phyloP scores from a whole-genome alignment of 2,329 filamentous ascomycete species.

The Thielaviopsis ethacetica region DNA sequence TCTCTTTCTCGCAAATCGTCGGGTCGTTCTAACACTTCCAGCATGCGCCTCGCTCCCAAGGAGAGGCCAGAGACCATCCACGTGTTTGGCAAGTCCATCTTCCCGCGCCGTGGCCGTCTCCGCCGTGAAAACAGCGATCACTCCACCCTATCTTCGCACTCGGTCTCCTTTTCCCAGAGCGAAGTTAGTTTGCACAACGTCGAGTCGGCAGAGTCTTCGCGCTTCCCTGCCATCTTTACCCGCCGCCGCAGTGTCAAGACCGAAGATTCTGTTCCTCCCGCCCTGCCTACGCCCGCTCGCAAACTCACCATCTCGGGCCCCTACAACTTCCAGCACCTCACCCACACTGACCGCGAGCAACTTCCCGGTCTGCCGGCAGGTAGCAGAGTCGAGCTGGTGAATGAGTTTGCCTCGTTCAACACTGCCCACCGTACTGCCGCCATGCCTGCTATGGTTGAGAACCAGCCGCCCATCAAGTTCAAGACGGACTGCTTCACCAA shows the following conservation, averaged over 20 bases:
- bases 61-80: constrained; percentile 44
- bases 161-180: constrained; percentile 30
- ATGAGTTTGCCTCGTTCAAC: constrained; percentile 21
- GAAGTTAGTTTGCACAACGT: constrained; percentile 18
- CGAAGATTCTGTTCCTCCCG: neutral
- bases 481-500: constrained; percentile 12
- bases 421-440: constrained; percentile 9
- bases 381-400: constrained; percentile 26
- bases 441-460: constrained; percentile 6
- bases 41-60: constrained; percentile 26
- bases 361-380: constrained; percentile 24
- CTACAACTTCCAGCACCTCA: constrained; percentile 51
- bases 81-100: constrained; percentile 42
- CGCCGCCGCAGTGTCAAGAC: constrained; percentile 21
- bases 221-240: constrained; percentile 32
- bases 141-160: constrained; percentile 30
- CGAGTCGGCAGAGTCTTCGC: neutral
- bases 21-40: constrained; percentile 35
- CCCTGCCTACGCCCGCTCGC: constrained; percentile 13
- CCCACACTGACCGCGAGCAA: constrained; percentile 37
- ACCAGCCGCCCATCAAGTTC: constrained; percentile 25
- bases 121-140: constrained; percentile 33
- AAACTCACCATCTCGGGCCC: constrained; percentile 42
- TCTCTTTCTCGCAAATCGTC: constrained; percentile 41
- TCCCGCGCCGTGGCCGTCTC: constrained; percentile 33